These are phyloP conservation scores for Panicum hallii DNA, from an alignment of 202 grass and related monocot genomes.

Conservation along the genomic window DNA sequence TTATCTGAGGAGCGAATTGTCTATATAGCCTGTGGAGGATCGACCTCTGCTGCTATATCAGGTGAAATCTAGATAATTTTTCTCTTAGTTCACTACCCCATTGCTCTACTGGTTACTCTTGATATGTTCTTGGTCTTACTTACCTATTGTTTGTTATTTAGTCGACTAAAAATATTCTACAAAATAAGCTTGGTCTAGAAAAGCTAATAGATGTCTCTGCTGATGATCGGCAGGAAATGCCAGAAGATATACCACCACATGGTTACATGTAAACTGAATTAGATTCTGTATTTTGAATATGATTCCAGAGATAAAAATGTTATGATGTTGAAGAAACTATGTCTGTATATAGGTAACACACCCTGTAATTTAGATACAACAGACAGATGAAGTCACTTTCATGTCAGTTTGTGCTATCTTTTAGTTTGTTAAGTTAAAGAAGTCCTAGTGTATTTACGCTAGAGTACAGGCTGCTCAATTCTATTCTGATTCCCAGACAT, in stretches of 20 bases:
- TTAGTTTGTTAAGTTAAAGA: background rate
- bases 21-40: constrained; percentile 89
- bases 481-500: constrained; percentile 14
- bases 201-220: background rate
- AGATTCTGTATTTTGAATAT: background rate
- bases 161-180: background rate
- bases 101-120: background rate
- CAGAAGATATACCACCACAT: background rate
- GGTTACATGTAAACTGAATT: background rate
- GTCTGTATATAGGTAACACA: background rate
- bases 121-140: constrained; percentile 11
- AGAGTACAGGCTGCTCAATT: background rate
- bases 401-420: background rate
- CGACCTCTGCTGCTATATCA: constrained; percentile 95
- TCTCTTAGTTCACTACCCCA: background rate
- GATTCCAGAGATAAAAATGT: background rate
- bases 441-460: background rate
- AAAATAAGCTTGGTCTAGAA: constrained; percentile 17
- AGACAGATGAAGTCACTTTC: background rate
- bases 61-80: constrained; percentile 47
- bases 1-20: constrained; percentile 66
- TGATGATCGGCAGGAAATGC: constrained; percentile 3
- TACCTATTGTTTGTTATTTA: background rate
- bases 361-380: background rate
- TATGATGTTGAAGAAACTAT: background rate